These are phyloP conservation scores for Podila clonocystis DNA, from an alignment of 192 early-diverging fungal species.

Conservation along the genomic window DNA sequence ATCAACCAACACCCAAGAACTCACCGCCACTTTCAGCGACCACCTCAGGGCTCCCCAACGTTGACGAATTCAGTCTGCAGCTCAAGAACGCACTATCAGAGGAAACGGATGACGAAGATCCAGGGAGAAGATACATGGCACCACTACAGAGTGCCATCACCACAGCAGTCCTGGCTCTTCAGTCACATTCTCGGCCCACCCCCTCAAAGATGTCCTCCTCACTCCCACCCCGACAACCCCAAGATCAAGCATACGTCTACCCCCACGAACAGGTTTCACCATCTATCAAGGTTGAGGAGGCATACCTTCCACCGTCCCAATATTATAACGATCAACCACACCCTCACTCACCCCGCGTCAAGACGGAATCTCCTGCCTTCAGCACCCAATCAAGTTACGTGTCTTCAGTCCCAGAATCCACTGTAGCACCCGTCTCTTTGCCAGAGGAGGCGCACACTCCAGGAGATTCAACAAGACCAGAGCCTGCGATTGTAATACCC, in stretches of 20 bases:
- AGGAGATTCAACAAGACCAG: not conserved
- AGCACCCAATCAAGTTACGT: not conserved
- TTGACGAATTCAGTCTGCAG: slow-evolving; percentile 26
- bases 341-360: not conserved
- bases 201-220: not conserved
- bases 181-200: slow-evolving; percentile 1
- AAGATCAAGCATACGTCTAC: not conserved
- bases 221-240: not conserved
- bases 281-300: not conserved
- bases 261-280: not conserved
- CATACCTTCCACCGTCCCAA: too few species aligned
- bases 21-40: slow-evolving; percentile 47
- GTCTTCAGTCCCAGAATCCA: too few species aligned
- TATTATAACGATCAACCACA: too few species aligned
- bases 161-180: slow-evolving; percentile 35
- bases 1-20: slow-evolving; percentile 51
- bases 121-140: slow-evolving; percentile 35
- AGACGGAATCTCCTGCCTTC: not conserved
- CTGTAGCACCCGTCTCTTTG: too few species aligned
- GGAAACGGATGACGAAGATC: slow-evolving; percentile 44
- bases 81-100: slow-evolving; percentile 27
- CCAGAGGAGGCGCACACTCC: too few species aligned
- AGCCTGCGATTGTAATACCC: slow-evolving; percentile 45
- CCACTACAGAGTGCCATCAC: slow-evolving; percentile 28
- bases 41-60: slow-evolving; percentile 12